These are phyloP conservation scores for Cutaneotrichosporon sp. DNA, from an alignment of 1,284 basidiomycete species.

Conservation along the genomic window DNA sequence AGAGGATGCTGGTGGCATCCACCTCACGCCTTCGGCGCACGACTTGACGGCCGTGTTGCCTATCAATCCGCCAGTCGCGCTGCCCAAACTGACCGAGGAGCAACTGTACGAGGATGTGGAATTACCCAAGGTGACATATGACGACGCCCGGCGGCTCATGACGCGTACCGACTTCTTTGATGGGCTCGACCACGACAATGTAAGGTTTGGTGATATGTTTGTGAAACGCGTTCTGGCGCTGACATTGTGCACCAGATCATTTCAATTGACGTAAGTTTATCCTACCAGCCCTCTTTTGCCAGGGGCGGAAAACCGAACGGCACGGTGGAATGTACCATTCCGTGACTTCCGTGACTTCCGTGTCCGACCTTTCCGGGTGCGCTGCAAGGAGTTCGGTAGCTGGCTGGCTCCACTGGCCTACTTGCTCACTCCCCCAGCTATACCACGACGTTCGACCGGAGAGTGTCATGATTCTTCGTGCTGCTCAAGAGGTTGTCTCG, in stretches of 20 bases:
- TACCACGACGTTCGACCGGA: constrained; percentile 73
- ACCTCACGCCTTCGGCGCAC: constrained; percentile 9
- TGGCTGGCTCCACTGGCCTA: background rate
- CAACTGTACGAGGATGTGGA: constrained; percentile 28
- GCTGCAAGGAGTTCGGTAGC: too few relatives aligned
- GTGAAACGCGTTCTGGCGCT: background rate
- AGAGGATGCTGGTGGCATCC: background rate
- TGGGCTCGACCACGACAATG: constrained; percentile 48
- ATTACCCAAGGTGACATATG: constrained; percentile 40
- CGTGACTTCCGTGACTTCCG: too few relatives aligned
- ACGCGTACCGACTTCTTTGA: constrained; percentile 75
- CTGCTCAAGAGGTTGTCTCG: constrained; percentile 63
- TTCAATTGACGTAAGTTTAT: constrained; percentile 61
- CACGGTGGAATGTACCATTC: background rate
- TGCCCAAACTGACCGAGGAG: constrained; percentile 6
- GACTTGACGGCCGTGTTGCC: constrained; percentile 3
- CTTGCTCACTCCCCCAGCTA: background rate
- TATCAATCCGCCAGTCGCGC: background rate
- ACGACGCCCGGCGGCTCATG: constrained; percentile 60
- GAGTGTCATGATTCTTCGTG: constrained; percentile 66
- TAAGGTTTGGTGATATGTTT: constrained; percentile 22
- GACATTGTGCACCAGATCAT: constrained; percentile 59
- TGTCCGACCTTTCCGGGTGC: too few relatives aligned
- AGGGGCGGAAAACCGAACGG: too few relatives aligned
- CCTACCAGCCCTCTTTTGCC: background rate